phyloP scores from a whole-genome alignment of 1,284 basidiomycete genomes.

The Chalciporus sp. region DNA sequence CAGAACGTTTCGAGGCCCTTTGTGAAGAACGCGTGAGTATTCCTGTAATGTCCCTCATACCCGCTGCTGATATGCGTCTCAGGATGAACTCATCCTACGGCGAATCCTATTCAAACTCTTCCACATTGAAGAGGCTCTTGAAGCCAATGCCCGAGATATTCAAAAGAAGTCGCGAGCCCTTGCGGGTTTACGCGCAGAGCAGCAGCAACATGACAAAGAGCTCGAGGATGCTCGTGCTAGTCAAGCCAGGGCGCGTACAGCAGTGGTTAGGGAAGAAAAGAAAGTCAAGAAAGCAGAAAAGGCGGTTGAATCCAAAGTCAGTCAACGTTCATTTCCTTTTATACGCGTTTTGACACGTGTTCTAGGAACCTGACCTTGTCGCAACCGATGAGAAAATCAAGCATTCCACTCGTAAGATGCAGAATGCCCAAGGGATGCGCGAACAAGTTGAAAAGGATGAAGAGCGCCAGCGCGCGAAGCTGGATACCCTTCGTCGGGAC shows the following conservation, averaged over 20 bases:
- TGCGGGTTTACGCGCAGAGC: conserved; percentile 66
- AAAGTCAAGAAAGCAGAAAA: conserved; percentile 83
- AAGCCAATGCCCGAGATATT: conserved; percentile 70
- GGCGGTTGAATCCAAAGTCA: conserved; percentile 78
- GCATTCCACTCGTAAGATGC: conserved; percentile 79
- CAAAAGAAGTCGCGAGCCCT: conserved; percentile 73
- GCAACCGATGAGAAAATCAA: conserved; percentile 85
- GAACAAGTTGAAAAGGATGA: conserved; percentile 74
- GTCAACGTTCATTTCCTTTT: conserved; percentile 11
- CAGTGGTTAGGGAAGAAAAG: conserved; percentile 76
- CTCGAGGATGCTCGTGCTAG: conserved; percentile 78
- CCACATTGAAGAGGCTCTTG: conserved; percentile 85
- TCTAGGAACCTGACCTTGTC: conserved; percentile 79
- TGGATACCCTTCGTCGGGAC: conserved; percentile 64
- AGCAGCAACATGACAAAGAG: conserved; percentile 68
- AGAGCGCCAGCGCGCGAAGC: conserved; percentile 62
- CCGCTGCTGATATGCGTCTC: conserved; percentile 10
- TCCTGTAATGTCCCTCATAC: neutral
- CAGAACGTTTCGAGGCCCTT: conserved; percentile 84
- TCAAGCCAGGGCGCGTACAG: conserved; percentile 77
- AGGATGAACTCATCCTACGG: conserved; percentile 83
- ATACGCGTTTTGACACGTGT: neutral
- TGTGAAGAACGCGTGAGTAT: conserved; percentile 67
- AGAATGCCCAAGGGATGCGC: conserved; percentile 65
- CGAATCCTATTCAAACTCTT: conserved; percentile 90